A percentile compares a stretch with the other conserved stretches of the same genome.
Conservation (phyloP, 2,329 filamentous ascomycete genomes). For the Pleurostoma richardsiae region DNA sequence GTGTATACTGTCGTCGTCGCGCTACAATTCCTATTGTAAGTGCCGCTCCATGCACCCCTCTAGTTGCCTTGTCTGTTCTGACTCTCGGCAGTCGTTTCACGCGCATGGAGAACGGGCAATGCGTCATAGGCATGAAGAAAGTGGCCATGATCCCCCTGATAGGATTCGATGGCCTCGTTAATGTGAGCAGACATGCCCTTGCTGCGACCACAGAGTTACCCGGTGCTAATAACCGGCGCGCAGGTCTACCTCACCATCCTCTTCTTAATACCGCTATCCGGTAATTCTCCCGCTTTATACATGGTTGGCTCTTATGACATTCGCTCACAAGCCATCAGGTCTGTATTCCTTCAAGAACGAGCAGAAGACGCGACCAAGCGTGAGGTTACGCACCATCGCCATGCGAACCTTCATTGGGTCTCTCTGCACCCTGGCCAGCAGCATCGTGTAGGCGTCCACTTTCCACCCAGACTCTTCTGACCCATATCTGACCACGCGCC, state of each 20-base stretch:
- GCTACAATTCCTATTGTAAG: slow-evolving; percentile 58
- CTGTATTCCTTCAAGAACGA: slow-evolving; percentile 50
- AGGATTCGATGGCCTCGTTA: slow-evolving; percentile 54
- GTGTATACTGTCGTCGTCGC: slow-evolving; percentile 42
- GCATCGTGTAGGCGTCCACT: slow-evolving; percentile 41
- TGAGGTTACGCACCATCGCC: slow-evolving; percentile 44
- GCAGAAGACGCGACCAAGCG: slow-evolving; percentile 31
- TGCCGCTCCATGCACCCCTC: not conserved
- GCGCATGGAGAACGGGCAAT: slow-evolving; percentile 47
- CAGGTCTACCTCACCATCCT: slow-evolving; percentile 55
- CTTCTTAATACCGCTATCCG: slow-evolving; percentile 56
- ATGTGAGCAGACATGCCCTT: slow-evolving; percentile 28
- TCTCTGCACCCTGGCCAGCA: slow-evolving; percentile 50
- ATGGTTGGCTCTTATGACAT: too few species aligned
- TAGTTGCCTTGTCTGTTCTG: too few species aligned
- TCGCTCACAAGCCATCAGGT: slow-evolving; percentile 23
- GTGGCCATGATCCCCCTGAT: slow-evolving; percentile 57
- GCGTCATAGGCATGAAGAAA: slow-evolving; percentile 57
- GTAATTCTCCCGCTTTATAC: slow-evolving; percentile 22
- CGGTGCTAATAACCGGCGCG: not conserved
- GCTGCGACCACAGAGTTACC: not conserved
- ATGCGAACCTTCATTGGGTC: slow-evolving; percentile 56
- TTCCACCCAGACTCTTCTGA: not conserved
- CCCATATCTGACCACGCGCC: not conserved
- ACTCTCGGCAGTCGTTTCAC: slow-evolving; percentile 43